Evolutionary conservation across 2,329 filamentous ascomycete species (phyloP).

Genomic region (Monilinia vaccinii-corymbosi): DNA sequence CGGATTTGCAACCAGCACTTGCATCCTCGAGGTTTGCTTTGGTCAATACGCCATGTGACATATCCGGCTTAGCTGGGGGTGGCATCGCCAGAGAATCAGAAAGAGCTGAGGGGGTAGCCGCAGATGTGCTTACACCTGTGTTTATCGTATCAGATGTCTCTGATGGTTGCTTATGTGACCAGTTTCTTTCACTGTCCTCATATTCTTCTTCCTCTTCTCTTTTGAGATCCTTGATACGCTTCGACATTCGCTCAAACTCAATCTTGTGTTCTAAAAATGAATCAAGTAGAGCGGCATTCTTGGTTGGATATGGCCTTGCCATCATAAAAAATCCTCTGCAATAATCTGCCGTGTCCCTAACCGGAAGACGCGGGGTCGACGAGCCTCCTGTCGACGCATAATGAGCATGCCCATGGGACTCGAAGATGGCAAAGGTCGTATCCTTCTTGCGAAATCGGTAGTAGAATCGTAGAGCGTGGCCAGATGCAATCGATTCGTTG

Average conservation of each 20-base stretch:
- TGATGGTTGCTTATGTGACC: conserved; percentile 40
- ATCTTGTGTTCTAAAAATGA: conserved; percentile 96
- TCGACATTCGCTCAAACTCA: conserved; percentile 80
- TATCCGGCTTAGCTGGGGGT: conserved; percentile 53
- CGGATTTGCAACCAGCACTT: conserved; percentile 53
- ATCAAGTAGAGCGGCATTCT: conserved; percentile 75
- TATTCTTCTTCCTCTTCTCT: conserved; percentile 76
- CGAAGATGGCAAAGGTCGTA: conserved; percentile 68
- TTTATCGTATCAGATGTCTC: conserved; percentile 33
- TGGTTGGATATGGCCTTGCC: conserved; percentile 81
- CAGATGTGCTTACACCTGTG: conserved; percentile 22
- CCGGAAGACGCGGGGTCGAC: conserved; percentile 42
- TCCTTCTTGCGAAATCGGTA: conserved; percentile 74
- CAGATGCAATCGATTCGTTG: conserved; percentile 77
- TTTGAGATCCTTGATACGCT: conserved; percentile 76
- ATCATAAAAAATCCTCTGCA: conserved; percentile 93
- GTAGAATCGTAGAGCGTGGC: conserved; percentile 73
- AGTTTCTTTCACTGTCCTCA: conserved; percentile 51
- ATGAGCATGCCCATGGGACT: conserved; percentile 88
- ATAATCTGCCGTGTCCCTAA: conserved; percentile 50
- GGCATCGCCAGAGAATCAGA: conserved; percentile 48
- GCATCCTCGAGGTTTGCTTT: conserved; percentile 72
- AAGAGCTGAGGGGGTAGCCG: conserved; percentile 27
- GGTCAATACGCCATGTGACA: conserved; percentile 61
- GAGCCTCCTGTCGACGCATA: conserved; percentile 56